Evolutionary conservation across 2,329 filamentous ascomycete species (phyloP).

Genomic region (Talaromyces marneffei): DNA sequence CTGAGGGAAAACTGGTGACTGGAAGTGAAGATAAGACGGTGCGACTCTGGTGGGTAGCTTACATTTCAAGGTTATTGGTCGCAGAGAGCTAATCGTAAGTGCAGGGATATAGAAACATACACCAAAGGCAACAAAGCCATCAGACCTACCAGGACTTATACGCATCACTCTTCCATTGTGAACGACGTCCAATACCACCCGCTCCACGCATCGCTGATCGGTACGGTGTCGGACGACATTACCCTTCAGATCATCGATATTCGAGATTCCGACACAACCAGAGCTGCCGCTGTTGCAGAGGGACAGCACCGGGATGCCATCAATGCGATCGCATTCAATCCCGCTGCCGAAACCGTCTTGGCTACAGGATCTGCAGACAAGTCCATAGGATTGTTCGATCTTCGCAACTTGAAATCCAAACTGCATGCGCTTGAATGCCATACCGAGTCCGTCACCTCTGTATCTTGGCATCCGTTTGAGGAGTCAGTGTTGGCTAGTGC

Average conservation of each 20-base stretch:
- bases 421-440: conserved; percentile 87
- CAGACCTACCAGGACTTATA: conserved; percentile 68
- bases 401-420: conserved; percentile 83
- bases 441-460: conserved; percentile 79
- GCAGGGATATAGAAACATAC: conserved; percentile 73
- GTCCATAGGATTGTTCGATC: conserved; percentile 90
- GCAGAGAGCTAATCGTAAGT: neutral
- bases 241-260: conserved; percentile 88
- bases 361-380: conserved; percentile 94
- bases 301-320: conserved; percentile 85
- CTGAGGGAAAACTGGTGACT: conserved; percentile 74
- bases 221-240: conserved; percentile 89
- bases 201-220: conserved; percentile 75
- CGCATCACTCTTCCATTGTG: conserved; percentile 82
- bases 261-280: conserved; percentile 61
- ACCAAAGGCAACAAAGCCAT: conserved; percentile 64
- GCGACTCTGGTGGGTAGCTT: conserved; percentile 65
- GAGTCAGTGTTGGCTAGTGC: conserved; percentile 82
- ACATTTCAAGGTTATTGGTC: neutral
- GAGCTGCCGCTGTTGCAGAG: conserved; percentile 62
- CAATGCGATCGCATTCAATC: conserved; percentile 94
- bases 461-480: conserved; percentile 93
- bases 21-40: conserved; percentile 92
- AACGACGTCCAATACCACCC: conserved; percentile 98
- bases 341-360: conserved; percentile 78